Base-by-base conservation (phyloP, 208 protist genomes). In the Leishmania martiniquensis region DNA sequence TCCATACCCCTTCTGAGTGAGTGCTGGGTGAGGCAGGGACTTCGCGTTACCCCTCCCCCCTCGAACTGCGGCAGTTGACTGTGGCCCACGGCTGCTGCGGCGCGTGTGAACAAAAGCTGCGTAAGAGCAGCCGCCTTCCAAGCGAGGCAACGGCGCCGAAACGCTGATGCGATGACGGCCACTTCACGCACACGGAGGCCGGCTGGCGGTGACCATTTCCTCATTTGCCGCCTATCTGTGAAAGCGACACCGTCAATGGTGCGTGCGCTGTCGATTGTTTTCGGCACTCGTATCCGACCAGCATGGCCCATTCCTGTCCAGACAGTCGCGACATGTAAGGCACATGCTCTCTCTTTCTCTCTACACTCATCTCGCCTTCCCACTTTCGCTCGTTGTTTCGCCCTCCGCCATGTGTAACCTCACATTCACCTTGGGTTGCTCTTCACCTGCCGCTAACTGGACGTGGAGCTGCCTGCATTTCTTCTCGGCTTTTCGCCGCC, bases 1-100 rank as follows among this genome's bases (percentile, higher is more conserved):
- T 93, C 20, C 91, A 95, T 78, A 15, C 60, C 44, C 20, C 51
- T 1, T 32, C 68, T 20, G 37, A 76, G 0, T 69, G 57, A 70
- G 13, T 37, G 39, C 4, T 10, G 25, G 4, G 12, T 13, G 17
- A 62, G 25, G 12, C 34, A 12, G 5, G 45, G 9, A 10, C 37
- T 25, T 45, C 37, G 37, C 32, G 10, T n/a, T n/a, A n/a, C n/a
- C n/a, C n/a, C n/a, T n/a, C n/a, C n/a, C n/a, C n/a, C 20, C 49
- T 17, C 49, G 15, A 52, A 52, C 49, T 52, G 0, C 49, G 49
- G 49, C 49, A 52, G 49, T 37, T 62, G 55, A 20, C 22, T 10
- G 25, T 37, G 12, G 29, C 13, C 55, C 34, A 34, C 29, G 29
- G 25, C 55, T 62, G 22, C 25, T 37, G 1, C 55, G 29, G n/a